phyloP scores from a whole-genome alignment of 495 filamentous ascomycete species.

The Collariella sp. region DNA sequence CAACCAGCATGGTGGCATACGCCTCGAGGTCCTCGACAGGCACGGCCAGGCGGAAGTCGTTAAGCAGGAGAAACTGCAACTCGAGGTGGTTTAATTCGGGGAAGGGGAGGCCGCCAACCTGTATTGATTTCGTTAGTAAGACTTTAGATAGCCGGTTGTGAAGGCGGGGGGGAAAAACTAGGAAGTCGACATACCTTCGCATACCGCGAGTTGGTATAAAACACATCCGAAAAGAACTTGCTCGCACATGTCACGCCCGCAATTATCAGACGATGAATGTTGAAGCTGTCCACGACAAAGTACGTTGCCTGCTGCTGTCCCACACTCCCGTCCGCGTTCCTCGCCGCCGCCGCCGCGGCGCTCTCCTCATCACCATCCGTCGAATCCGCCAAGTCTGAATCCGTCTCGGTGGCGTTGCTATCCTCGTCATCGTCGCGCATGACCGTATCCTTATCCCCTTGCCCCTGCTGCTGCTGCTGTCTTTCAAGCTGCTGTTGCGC shows the following conservation, averaged over 20 bases:
- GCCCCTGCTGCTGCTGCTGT: conserved; percentile 15
- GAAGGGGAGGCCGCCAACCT: conserved; percentile 97
- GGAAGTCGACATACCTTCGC: conserved; percentile 65
- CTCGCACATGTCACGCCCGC: conserved; percentile 96
- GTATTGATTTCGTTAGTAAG: neutral
- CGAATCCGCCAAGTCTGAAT: conserved; percentile 33
- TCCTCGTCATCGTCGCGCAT: conserved; percentile 30
- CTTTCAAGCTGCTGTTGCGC: conserved; percentile 20
- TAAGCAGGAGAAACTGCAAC: conserved; percentile 90
- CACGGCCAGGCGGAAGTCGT: conserved; percentile 92
- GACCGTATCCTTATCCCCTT: conserved; percentile 24
- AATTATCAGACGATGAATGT: conserved; percentile 96
- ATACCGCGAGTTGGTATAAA: conserved; percentile 98
- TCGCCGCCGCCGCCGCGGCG: conserved; percentile 20
- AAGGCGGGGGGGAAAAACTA: neutral
- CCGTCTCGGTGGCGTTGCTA: conserved; percentile 26
- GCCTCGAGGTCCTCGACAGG: conserved; percentile 93
- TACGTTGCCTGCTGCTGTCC: conserved; percentile 42
- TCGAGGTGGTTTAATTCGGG: conserved; percentile 94
- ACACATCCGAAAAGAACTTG: conserved; percentile 99
- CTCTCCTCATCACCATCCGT: conserved; percentile 27
- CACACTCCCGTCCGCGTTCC: conserved; percentile 3
- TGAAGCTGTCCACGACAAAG: conserved; percentile 98
- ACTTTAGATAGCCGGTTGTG: neutral
- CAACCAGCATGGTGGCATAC: conserved; percentile 97